phyloP scores from a whole-genome alignment of 805 yeast species.

The Zygoascus bituminiphila region DNA sequence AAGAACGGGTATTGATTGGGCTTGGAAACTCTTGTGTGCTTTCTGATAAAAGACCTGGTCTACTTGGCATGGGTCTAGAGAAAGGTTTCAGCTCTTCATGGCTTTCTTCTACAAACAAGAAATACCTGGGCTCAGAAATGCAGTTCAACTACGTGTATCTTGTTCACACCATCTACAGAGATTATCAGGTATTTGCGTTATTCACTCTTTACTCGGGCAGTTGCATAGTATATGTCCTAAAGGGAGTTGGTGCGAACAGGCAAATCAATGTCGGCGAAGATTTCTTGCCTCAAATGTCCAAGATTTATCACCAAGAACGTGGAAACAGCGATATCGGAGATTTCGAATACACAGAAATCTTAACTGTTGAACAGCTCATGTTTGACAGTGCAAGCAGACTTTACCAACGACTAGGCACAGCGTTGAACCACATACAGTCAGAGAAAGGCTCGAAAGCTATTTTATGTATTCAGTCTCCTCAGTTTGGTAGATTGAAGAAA shows the following conservation, averaged over 20 bases:
- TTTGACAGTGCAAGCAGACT: constrained; percentile 47
- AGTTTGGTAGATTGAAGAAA: constrained; percentile 36
- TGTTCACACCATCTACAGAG: constrained; percentile 61
- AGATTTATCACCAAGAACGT: constrained; percentile 17
- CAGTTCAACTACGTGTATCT: constrained; percentile 41
- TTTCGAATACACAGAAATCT: constrained; percentile 36
- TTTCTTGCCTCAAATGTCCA: constrained; percentile 47
- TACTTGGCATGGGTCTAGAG: constrained; percentile 76
- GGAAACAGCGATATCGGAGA: background rate
- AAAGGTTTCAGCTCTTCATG: constrained; percentile 69
- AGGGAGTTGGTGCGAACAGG: constrained; percentile 41
- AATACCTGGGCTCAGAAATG: constrained; percentile 47
- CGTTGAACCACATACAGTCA: constrained; percentile 49
- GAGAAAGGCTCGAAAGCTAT: constrained; percentile 58
- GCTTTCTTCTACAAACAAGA: constrained; percentile 31
- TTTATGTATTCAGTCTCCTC: constrained; percentile 70
- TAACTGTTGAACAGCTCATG: constrained; percentile 48
- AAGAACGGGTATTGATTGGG: constrained; percentile 69
- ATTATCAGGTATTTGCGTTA: constrained; percentile 64
- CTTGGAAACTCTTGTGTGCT: constrained; percentile 69
- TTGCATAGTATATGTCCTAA: constrained; percentile 48
- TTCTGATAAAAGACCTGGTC: constrained; percentile 65
- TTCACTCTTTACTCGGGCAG: constrained; percentile 54
- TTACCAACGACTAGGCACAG: constrained; percentile 48
- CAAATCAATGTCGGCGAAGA: constrained; percentile 42